phyloP scores from a whole-genome alignment of 1,284 basidiomycete species.

The Dichomitus squalens region DNA sequence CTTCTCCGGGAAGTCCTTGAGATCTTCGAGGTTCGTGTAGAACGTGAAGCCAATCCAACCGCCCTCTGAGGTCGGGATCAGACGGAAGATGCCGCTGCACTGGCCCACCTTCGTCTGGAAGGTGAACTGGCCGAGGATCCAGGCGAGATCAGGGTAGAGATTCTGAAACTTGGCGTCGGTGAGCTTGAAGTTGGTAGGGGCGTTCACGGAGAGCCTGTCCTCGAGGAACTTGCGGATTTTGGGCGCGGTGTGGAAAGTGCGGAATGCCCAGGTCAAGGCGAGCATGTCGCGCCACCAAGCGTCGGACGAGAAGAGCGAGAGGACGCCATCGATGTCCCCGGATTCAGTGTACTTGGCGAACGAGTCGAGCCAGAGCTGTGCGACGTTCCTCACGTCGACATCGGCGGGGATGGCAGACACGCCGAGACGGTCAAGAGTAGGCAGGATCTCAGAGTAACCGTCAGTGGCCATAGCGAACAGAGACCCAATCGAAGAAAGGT shows the following conservation, averaged over 20 bases:
- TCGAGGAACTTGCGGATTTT: slow-evolving; percentile 47
- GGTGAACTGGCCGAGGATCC: slow-evolving; percentile 58
- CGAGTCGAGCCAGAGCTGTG: slow-evolving; percentile 46
- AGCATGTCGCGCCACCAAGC: slow-evolving; percentile 64
- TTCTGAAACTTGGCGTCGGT: slow-evolving; percentile 36
- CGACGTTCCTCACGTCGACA: slow-evolving; percentile 41
- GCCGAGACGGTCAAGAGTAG: slow-evolving; percentile 48
- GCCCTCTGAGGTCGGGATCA: slow-evolving; percentile 50
- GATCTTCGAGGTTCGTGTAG: slow-evolving; percentile 62
- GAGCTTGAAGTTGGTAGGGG: slow-evolving; percentile 44
- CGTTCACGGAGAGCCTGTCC: slow-evolving; percentile 43
- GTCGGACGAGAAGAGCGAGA: slow-evolving; percentile 44
- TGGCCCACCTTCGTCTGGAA: slow-evolving; percentile 57
- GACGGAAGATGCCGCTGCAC: slow-evolving; percentile 52
- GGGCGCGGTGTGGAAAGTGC: slow-evolving; percentile 53
- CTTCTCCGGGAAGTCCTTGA: slow-evolving; percentile 53
- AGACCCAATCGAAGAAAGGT: background rate
- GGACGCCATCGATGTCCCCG: slow-evolving; percentile 40
- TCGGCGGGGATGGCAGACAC: slow-evolving; percentile 35
- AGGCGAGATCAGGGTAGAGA: slow-evolving; percentile 58
- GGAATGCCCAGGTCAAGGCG: slow-evolving; percentile 65
- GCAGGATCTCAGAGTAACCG: slow-evolving; percentile 35
- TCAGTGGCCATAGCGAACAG: slow-evolving; percentile 20
- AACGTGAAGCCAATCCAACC: slow-evolving; percentile 61
- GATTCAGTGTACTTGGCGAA: slow-evolving; percentile 41